Evolutionary conservation across 2,329 filamentous ascomycete genomes (phyloP).

Genomic region (Fusarium bactridioides): DNA sequence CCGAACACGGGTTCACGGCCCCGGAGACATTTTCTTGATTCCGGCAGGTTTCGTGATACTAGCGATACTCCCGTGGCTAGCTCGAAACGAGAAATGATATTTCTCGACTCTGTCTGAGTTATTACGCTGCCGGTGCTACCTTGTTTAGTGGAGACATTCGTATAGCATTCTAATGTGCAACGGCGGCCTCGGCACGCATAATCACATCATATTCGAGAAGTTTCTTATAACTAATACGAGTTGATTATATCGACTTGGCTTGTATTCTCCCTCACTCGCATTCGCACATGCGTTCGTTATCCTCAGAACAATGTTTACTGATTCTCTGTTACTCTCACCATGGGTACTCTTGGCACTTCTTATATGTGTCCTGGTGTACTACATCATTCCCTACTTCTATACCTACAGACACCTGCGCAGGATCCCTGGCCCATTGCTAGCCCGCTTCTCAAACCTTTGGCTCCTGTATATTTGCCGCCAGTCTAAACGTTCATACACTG

Average conservation of each 20-base stretch:
- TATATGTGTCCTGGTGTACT: too few relatives aligned
- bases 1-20: accelerated
- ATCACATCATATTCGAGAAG: neutral
- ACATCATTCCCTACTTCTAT: too few relatives aligned
- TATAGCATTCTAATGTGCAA: neutral
- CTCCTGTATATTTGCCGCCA: too few relatives aligned
- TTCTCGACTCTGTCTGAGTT: neutral
- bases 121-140: neutral
- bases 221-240: neutral
- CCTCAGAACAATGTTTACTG: too few relatives aligned
- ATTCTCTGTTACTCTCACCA: too few relatives aligned
- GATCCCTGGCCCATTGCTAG: too few relatives aligned
- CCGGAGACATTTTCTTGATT: neutral
- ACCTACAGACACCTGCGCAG: too few relatives aligned
- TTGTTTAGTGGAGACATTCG: neutral
- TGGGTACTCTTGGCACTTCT: too few relatives aligned
- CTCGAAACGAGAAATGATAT: accelerated
- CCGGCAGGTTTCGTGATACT: neutral
- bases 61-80: too few relatives aligned
- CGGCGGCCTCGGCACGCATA: neutral
- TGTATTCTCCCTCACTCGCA: neutral
- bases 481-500: too few relatives aligned
- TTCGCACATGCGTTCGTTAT: too few relatives aligned
- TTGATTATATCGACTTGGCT: accelerated
- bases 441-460: too few relatives aligned